Evolutionary conservation across 208 protist species (phyloP).

Genomic region (Leptomonas pyrrhocoris): DNA sequence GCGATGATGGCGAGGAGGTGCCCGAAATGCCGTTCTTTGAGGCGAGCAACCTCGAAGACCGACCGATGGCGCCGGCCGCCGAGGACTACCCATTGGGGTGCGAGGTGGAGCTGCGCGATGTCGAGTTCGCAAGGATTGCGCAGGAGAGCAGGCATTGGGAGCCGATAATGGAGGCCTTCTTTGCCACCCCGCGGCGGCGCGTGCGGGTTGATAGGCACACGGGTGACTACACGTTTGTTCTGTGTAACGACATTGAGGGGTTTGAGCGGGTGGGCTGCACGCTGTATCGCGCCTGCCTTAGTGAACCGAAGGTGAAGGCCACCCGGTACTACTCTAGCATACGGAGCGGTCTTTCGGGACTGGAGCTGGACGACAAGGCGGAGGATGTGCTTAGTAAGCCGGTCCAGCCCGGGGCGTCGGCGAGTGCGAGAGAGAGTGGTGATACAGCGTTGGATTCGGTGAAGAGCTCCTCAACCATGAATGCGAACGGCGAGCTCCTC

Average conservation of each 20-base stretch:
- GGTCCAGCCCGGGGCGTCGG: constrained; percentile 13
- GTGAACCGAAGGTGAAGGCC: constrained; percentile 79
- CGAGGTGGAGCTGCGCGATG: constrained; percentile 81
- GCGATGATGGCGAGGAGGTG: constrained; percentile 41
- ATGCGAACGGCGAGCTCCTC: not conserved
- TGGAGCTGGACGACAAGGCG: constrained; percentile 25
- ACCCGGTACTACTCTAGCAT: constrained; percentile 66
- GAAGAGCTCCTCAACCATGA: not conserved
- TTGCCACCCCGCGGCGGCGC: constrained; percentile 55
- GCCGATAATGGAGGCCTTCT: constrained; percentile 76
- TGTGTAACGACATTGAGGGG: constrained; percentile 56
- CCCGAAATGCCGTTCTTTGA: constrained; percentile 82
- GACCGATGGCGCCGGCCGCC: constrained; percentile 67
- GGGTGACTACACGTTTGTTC: constrained; percentile 88
- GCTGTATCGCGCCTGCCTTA: constrained; percentile 84
- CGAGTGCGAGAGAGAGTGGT: constrained; percentile 3
- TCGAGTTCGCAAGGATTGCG: constrained; percentile 66
- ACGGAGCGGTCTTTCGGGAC: constrained; percentile 26
- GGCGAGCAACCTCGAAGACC: constrained; percentile 62
- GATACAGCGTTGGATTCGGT: constrained; percentile 4
- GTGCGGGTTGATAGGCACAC: constrained; percentile 74
- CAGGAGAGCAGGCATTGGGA: constrained; percentile 77
- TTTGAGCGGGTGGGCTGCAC: constrained; percentile 74
- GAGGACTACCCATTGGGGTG: constrained; percentile 87
- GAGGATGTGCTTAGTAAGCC: constrained; percentile 32